Base-by-base conservation (phyloP, 1,284 basidiomycete genomes). In the Pseudozyma hubeiensis region DNA sequence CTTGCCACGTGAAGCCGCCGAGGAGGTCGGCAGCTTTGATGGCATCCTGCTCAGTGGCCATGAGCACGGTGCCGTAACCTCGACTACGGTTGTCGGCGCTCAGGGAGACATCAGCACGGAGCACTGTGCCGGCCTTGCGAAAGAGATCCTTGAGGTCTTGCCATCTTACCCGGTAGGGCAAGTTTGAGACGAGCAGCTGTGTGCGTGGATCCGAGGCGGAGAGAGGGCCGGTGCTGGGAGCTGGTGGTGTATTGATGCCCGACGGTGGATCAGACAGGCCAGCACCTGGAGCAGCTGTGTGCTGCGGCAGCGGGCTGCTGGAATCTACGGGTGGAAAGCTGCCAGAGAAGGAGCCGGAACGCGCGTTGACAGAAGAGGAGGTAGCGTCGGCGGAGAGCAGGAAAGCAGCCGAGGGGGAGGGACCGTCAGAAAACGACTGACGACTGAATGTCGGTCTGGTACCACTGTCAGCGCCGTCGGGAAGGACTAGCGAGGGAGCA, bases 151-250 rank as follows among this genome's bases (percentile, higher is more conserved):
- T 80, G 40, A 85, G 59, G 52, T 85, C 85, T 57, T 85, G 85
- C 85, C 85, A 85, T 24, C 85, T 75, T 0, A 85, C 85, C 8
- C 84, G 70, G 57, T 83, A 85, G 4, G 85, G 85, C 44, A 86
- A 65, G 52, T 85, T 85, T 24, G 72, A 77, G 30, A 83, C 77
- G 41, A 71, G 62, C 14, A 84, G 71, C 85, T 95, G 93, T 0
- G 93, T 94, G 54, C 93, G 88, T 0, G 93, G 96, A 84, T 97
- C 94, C 29, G 72, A 76, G 9, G 80, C 79, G 14, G 80, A 78
- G 34, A 77, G 70, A 2, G 77, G 70, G 11, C 77, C 77, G 2
- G 76, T 72, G 5, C 55, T 64, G 29, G 76, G 66, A n/a, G 64
- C 44, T 13, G 59, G 34, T 33, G 56, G 46, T 14, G 53, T 35